Evolutionary conservation across 2,329 filamentous ascomycete species (phyloP), one percentile per base, ranked within the genome.

Genomic region (Epichloe brachyelytri): DNA sequence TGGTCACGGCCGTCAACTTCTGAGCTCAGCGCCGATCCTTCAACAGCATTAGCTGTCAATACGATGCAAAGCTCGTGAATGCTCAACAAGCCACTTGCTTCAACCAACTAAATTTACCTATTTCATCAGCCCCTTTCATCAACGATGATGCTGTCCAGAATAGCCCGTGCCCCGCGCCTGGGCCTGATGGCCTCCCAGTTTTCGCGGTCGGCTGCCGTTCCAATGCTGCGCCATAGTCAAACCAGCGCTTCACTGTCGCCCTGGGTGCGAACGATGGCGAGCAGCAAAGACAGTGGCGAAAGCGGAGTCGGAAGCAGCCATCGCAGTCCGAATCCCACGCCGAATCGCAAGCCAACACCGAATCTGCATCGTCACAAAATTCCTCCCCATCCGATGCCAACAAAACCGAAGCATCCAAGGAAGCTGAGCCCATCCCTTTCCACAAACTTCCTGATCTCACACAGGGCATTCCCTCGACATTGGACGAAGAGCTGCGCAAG

Each of bases 381-480:
- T 6, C 41, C 0, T n/a, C 33, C n/a, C 4, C 43, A 15, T 19
- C 52, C 15, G 12, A 43, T 26, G 43, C 26, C 11, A 37, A 51
- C 12, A 49, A 60, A 6, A 40, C 61, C 38, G 61, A 65, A 36
- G 43, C 58, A n/a, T 53, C 58, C 36, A 62, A 62, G 46, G 68
- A 72, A 48, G 60, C 62, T 48, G 67, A 71, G 48, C 59, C 70
- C 53, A 71, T 76, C 58, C 73, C 80, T 22, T 74, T 79, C 49
- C 77, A 83, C 60, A 83, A 87, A 49, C 79, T 96, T 12, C 91
- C 91, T 49, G 90, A 97, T 64, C 76, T 97, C 43, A 93, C 88
- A n/a, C 84, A 91, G 62, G 91, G 91, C 56, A 95, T 97, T 55
- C 91, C 91, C 0, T 95, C 90, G 2, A 95, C 90, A 1, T 77